Conservation (phyloP, 2,329 filamentous ascomycete genomes). For the Penicillium psychrosexuale region DNA sequence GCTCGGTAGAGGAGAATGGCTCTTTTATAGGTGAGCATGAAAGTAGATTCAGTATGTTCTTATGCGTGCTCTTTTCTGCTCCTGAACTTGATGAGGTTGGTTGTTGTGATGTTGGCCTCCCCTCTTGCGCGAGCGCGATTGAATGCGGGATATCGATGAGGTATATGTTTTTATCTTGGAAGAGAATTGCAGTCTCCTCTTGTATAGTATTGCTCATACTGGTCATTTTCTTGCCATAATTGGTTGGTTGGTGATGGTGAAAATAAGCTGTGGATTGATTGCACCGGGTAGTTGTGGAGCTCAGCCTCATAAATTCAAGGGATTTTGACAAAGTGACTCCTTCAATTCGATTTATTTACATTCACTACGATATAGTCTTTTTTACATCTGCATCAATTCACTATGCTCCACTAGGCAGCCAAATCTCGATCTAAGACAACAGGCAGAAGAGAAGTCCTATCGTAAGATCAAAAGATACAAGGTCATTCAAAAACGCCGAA, state of each 20-base stretch:
- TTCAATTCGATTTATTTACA: neutral
- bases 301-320: neutral
- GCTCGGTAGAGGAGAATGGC: slow-evolving; percentile 51
- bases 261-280: neutral
- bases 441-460: slow-evolving; percentile 4
- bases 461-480: slow-evolving; percentile 10
- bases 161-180: slow-evolving; percentile 46
- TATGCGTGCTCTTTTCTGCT: neutral
- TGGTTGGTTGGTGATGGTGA: neutral
- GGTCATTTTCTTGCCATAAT: neutral
- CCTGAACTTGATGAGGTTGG: no score
- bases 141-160: slow-evolving; percentile 59
- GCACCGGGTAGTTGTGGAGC: slow-evolving; percentile 1
- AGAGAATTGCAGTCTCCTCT: slow-evolving; percentile 46
- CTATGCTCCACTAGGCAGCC: slow-evolving; percentile 6
- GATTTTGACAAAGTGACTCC: neutral
- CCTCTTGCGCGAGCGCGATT: slow-evolving; percentile 55
- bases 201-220: neutral
- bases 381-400: slow-evolving; percentile 3
- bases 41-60: slow-evolving; percentile 31
- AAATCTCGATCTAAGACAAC: slow-evolving; percentile 5
- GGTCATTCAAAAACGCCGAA: slow-evolving; percentile 11
- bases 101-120: slow-evolving; percentile 14
- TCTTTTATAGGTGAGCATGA: slow-evolving; percentile 46
- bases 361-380: neutral